Conservation (phyloP, 306 rosid species). For the Alnus glutinosa region DNA sequence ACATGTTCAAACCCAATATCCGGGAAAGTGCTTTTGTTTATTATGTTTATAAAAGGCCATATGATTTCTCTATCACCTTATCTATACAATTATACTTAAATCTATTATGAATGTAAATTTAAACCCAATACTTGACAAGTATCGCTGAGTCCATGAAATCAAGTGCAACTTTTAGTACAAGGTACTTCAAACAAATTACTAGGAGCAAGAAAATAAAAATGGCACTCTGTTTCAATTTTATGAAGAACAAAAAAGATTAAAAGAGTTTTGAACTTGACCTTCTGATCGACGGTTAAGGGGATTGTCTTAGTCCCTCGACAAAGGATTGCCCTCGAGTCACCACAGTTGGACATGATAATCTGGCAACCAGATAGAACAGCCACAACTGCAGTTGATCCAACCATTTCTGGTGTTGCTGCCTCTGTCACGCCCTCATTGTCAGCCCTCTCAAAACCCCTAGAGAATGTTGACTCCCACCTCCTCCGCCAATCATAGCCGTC, state of each 20-base stretch:
- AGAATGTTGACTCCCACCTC: slow-evolving; percentile 76
- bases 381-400: slow-evolving; percentile 86
- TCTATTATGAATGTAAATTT: background rate
- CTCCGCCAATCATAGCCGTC: slow-evolving; percentile 60
- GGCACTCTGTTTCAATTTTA: background rate
- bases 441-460: slow-evolving; percentile 66
- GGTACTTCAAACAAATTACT: background rate
- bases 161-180: background rate
- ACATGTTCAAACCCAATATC: background rate
- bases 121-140: background rate
- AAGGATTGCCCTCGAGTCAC: slow-evolving; percentile 85
- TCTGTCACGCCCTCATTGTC: slow-evolving; percentile 56
- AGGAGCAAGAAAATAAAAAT: background rate
- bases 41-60: background rate
- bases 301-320: slow-evolving; percentile 72
- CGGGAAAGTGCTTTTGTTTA: background rate
- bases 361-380: slow-evolving; percentile 80
- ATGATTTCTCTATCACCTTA: background rate
- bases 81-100: background rate
- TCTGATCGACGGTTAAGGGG: slow-evolving; percentile 86
- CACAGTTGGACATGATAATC: slow-evolving; percentile 85
- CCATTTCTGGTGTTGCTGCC: slow-evolving; percentile 78
- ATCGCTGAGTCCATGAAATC: background rate
- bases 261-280: slow-evolving; percentile 44
- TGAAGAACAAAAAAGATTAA: background rate